phyloP scores from a whole-genome alignment of 768 basidiomycete species.

The Russula olivacea region DNA sequence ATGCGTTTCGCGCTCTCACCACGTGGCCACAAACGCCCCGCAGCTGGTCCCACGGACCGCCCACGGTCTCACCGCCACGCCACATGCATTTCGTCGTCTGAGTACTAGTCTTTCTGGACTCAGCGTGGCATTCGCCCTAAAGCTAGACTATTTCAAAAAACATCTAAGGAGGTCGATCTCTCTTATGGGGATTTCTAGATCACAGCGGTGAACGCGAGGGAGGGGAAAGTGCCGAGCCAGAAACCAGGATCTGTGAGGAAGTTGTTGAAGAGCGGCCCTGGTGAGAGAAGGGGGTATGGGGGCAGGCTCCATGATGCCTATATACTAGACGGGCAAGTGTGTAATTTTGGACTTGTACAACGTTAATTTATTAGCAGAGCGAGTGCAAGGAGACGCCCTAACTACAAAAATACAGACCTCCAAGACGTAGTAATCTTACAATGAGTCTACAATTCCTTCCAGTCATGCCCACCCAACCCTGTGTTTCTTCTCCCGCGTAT shows the following conservation, averaged over 20 bases:
- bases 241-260: background rate
- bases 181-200: constrained; percentile 27
- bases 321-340: background rate
- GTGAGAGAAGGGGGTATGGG: background rate
- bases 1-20: constrained; percentile 27
- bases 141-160: constrained; percentile 37
- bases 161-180: constrained; percentile 57
- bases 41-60: constrained; percentile 53
- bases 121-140: too few species aligned
- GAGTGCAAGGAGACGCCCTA: background rate
- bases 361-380: background rate
- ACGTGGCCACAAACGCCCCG: background rate
- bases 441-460: background rate
- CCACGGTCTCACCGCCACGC: constrained; percentile 61
- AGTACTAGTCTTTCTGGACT: too few species aligned
- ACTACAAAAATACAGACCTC: background rate
- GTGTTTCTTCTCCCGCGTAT: constrained; percentile 35
- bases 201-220: background rate
- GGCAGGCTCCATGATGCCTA: background rate
- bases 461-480: constrained; percentile 3
- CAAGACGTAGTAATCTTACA: background rate
- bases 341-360: background rate
- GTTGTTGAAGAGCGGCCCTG: too few species aligned
- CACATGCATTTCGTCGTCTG: too few species aligned
- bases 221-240: background rate